These are phyloP conservation scores for Rhodamnia rubescens DNA, from an alignment of 345 rosid species.

Conservation along the genomic window DNA sequence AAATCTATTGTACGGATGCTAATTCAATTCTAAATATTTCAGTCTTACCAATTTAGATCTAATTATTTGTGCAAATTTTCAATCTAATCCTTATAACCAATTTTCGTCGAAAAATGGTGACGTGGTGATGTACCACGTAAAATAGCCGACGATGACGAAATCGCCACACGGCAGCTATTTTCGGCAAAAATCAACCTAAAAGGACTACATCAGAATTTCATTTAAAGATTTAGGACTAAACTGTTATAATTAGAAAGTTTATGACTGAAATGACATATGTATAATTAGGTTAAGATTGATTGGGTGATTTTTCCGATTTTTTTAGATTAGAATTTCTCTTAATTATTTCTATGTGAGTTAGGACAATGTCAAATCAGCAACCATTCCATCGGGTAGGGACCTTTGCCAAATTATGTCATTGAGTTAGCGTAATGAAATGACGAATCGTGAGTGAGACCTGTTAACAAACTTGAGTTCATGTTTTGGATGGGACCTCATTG, in stretches of 20 bases:
- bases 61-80: neutral
- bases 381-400: neutral
- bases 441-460: neutral
- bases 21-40: neutral
- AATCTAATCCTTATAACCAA: fast-evolving
- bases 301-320: fast-evolving
- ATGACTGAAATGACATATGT: fast-evolving
- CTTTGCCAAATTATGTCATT: neutral
- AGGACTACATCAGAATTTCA: fast-evolving
- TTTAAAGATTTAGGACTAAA: fast-evolving
- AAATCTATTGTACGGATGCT: fast-evolving
- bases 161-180: fast-evolving
- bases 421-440: neutral
- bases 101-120: fast-evolving
- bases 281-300: neutral
- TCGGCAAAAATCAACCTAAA: fast-evolving
- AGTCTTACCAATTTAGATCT: neutral
- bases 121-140: fast-evolving
- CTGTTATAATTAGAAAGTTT: neutral
- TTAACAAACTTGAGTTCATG: neutral
- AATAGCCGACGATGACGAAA: fast-evolving
- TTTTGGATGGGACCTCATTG: neutral
- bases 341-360: neutral
- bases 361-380: neutral
- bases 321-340: neutral